Conservation (phyloP, 495 filamentous ascomycete genomes). For the Cercophora scortea region DNA sequence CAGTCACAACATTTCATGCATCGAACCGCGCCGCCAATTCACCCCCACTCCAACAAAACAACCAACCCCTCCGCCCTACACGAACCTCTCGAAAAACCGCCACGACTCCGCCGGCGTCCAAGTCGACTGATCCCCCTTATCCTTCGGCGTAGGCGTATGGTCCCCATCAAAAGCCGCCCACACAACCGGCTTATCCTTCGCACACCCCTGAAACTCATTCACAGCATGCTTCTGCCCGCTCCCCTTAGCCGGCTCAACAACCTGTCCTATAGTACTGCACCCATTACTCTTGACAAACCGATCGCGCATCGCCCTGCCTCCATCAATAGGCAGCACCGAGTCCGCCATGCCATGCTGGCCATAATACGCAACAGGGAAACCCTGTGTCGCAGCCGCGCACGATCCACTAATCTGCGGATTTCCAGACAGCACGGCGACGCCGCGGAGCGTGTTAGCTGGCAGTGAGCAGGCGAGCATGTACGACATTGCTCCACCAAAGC, state of each 20-base stretch:
- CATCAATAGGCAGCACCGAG: constrained; percentile 26
- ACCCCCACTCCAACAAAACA: not conserved
- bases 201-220: constrained; percentile 23
- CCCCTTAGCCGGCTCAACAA: not conserved
- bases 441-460: constrained; percentile 26
- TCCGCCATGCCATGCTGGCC: constrained; percentile 35
- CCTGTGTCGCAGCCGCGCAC: constrained; percentile 24
- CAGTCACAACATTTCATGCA: too few species aligned
- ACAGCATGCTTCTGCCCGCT: not conserved
- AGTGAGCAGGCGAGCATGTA: constrained; percentile 36
- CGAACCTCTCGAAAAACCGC: constrained; percentile 12
- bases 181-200: constrained; percentile 19
- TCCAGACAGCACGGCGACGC: constrained; percentile 34
- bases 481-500: constrained; percentile 40
- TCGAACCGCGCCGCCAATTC: too few species aligned
- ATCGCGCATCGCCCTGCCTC: constrained; percentile 29
- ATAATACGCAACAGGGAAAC: constrained; percentile 33
- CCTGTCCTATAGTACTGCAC: constrained; percentile 8
- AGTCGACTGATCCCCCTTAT: constrained; percentile 10
- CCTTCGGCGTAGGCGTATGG: constrained; percentile 15
- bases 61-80: not conserved
- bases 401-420: constrained; percentile 26
- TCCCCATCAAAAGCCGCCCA: constrained; percentile 19
- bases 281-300: constrained; percentile 33
- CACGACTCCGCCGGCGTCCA: constrained; percentile 19